phyloP scores from a whole-genome alignment of 1,284 basidiomycete species.

The Kalmanozyma brasiliensis region DNA sequence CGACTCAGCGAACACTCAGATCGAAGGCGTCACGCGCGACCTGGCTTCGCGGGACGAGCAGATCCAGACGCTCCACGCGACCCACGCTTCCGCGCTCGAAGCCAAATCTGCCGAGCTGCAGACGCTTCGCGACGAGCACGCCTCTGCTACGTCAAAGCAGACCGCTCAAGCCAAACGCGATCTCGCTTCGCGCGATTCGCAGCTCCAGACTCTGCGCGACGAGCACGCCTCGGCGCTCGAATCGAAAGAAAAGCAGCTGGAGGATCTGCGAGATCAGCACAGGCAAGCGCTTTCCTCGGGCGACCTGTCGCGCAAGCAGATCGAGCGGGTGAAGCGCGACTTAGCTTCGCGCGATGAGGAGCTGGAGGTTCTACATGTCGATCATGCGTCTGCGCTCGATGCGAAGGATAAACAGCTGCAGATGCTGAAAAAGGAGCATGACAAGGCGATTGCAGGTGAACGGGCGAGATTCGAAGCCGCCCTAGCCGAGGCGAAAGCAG shows the following conservation, averaged over 20 bases:
- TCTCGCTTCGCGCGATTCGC: conserved; percentile 8
- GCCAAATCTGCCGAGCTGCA: conserved; percentile 16
- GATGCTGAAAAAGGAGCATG: conserved; percentile 9
- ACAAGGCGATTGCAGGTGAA: conserved; percentile 11
- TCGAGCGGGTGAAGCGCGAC: not conserved
- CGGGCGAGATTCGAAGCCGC: conserved; percentile 14
- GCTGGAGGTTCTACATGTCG: conserved; percentile 5
- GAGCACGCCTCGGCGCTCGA: conserved; percentile 16
- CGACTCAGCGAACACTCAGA: not conserved
- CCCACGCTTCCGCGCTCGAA: conserved; percentile 17
- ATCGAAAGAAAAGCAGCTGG: conserved; percentile 14
- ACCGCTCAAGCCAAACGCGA: not conserved
- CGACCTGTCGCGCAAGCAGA: conserved; percentile 2
- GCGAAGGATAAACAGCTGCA: conserved; percentile 16
- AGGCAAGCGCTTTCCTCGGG: conserved; percentile 7
- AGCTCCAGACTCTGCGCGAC: conserved; percentile 5
- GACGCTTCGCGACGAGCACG: conserved; percentile 9
- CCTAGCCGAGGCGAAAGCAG: conserved; percentile 12
- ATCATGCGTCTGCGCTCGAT: conserved; percentile 15
- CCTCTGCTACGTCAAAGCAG: conserved; percentile 2
- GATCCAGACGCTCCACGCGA: conserved; percentile 4
- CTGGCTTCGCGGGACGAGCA: conserved; percentile 9
- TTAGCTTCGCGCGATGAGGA: conserved; percentile 10
- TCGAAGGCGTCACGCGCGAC: not conserved
- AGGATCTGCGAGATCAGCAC: conserved; percentile 10